Evolutionary conservation across 2,329 filamentous ascomycete species (phyloP), one percentile per base, ranked within the genome.

Genomic region (Metarhizium robertsii): DNA sequence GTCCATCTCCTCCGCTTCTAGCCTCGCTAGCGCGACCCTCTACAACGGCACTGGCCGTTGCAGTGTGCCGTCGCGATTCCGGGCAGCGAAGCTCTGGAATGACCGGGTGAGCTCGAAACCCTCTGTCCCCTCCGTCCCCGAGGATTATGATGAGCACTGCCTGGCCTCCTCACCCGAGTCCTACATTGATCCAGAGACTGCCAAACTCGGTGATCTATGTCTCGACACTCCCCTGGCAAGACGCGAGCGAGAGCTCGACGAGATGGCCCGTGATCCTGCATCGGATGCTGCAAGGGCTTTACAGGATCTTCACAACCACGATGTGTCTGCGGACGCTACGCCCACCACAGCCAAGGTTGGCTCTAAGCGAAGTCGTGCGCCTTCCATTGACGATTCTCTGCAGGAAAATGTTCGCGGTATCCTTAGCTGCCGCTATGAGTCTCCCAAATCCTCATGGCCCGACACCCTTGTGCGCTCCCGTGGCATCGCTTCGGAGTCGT

Each of bases 371-470:
- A 80, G 79, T 63, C 76, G 84, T 52, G 77, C 82, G 14, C 63
- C 72, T 7, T 86, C 83, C 14, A 75, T 80, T 55, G 84, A 87
- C 56, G 72, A 76, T 56, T 70, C 74, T n/a, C 73, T 85, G 8
- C 85, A 88, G 64, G 82, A 87, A 57, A 85, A 86, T 57, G 85
- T 88, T 11, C 82, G 85, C 54, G 79, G 84, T 53, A 75, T 88
- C 61, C 72, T 88, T 32, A 71, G 71, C 48, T 71, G 66, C 38
- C 64, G 64, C 53, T 68, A 71, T 25, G 50, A 50, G 60, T 58
- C 59, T 53, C 58, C 60, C 52, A 63, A 63, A 34, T 57, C 62
- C 54, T 51, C 60, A 16, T 75, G 73, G 69, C 62, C 73, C 38
- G 67, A 71, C 47, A 61, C 67, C 13, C 62, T 75, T 57, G 66